Evolutionary conservation across 2,329 filamentous ascomycete genomes (phyloP).

Genomic region (Aspergillus puulaauensis): DNA sequence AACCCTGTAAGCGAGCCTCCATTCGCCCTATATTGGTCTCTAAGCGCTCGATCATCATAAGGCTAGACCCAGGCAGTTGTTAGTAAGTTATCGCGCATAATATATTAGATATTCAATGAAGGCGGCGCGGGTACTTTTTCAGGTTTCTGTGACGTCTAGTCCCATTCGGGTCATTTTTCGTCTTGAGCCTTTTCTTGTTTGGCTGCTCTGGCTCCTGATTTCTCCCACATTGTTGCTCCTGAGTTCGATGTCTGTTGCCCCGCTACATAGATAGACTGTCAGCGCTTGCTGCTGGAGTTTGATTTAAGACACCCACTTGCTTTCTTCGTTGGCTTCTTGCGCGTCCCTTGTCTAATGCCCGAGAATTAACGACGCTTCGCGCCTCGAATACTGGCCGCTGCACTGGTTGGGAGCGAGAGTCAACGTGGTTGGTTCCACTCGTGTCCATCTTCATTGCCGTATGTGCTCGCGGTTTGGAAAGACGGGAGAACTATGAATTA

Average conservation of each 20-base stretch:
- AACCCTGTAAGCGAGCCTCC: conserved; percentile 13
- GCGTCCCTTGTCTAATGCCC: background rate
- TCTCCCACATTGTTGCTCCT: background rate
- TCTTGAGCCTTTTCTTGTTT: background rate
- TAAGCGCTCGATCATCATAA: conserved; percentile 19
- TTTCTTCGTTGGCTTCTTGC: background rate
- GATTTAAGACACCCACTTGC: background rate
- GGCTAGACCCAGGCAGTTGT: conserved; percentile 1
- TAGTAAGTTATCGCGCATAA: background rate
- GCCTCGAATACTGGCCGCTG: background rate
- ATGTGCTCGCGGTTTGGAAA: background rate
- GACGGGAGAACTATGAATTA: background rate
- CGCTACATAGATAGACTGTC: background rate
- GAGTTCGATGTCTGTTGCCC: background rate
- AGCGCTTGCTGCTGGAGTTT: background rate
- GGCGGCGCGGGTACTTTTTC: conserved; percentile 8
- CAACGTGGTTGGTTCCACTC: background rate
- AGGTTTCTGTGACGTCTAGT: conserved; percentile 6
- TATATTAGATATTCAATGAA: background rate
- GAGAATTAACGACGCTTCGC: background rate
- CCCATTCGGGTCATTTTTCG: background rate
- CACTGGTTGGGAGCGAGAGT: background rate
- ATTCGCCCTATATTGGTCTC: conserved; percentile 18
- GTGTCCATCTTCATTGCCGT: conserved; percentile 1
- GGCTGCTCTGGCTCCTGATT: background rate